Evolutionary conservation across 306 rosid species (phyloP), one percentile per base, ranked within the genome.

Genomic region (Begonia loranthoides): DNA sequence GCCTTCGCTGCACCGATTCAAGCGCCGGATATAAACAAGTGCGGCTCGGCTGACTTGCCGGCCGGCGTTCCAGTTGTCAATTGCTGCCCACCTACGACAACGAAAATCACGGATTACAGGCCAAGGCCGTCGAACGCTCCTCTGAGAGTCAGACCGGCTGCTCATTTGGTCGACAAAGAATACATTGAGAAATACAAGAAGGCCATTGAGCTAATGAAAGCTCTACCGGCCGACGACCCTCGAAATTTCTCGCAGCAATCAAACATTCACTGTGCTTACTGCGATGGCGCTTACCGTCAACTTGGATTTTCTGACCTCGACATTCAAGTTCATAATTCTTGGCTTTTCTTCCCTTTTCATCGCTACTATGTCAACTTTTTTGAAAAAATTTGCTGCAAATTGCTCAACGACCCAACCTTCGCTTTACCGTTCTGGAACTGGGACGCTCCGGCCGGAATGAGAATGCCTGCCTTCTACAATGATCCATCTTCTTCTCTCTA

Each of bases 341-440:
- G 96, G 96, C 92, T 87, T 17, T 87, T 87, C 70, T 83, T 76
- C 14, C 96, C 96, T 8, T 87, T 52, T 50, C 96, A 87, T 55
- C 75, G 96, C 4, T 87, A 73, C 70, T 87, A 83, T 57, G 54
- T 87, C 0, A 73, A 87, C 51, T 87, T 87, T 70, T 43, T 73
- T 12, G 96, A 87, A 68, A 87, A 57, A 70, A 87, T 83, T 49
- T 52, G 81, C 12, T 87, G 93, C 0, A 75, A 72, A 15, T 52
- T 87, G 44, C 83, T 87, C 39, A 62, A 55, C 9, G 96, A 87
- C 15, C 86, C 92, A 0, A 68, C 59, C 8, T 83, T 87, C 17
- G 64, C 93, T 1, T 3, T 87, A 11, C 94, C 94, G 0, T 87
- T 64, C 46, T 87, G 94, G 96, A 87, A 87, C 46, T 88, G 84